A percentile compares a stretch with the other conserved stretches of the same genome.
Conservation (phyloP, 1,284 basidiomycete genomes). For the Melanopsichium pennsylvanicum region DNA sequence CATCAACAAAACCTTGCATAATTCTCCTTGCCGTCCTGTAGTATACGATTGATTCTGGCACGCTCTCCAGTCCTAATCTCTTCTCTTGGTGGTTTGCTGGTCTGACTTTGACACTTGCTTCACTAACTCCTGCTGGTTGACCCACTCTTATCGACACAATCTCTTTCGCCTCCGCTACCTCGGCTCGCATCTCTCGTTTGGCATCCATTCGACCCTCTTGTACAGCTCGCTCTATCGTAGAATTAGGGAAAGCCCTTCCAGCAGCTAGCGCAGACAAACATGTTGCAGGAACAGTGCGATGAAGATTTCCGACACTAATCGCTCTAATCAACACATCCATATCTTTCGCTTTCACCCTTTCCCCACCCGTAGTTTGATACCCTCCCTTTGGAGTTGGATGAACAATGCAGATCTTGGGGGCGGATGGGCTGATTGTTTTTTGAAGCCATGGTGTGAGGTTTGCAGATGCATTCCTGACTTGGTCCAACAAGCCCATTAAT, state of each 20-base stretch:
- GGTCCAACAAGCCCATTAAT: slow-evolving; percentile 46
- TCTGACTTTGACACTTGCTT: slow-evolving; percentile 38
- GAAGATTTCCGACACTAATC: slow-evolving; percentile 57
- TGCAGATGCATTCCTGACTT: slow-evolving; percentile 40
- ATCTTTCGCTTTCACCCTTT: slow-evolving; percentile 5
- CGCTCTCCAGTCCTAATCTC: not conserved
- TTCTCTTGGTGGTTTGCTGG: not conserved
- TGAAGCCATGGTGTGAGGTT: slow-evolving; percentile 27
- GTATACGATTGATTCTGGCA: slow-evolving; percentile 50
- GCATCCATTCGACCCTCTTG: no score
- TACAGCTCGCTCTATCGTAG: slow-evolving; percentile 38
- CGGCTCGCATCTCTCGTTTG: no score
- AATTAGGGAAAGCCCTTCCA: slow-evolving; percentile 27
- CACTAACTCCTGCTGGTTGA: slow-evolving; percentile 60
- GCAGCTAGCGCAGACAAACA: slow-evolving; percentile 57
- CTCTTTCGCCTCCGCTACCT: not conserved
- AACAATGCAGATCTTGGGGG: slow-evolving; percentile 64
- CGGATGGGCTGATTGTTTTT: slow-evolving; percentile 41
- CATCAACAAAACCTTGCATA: slow-evolving; percentile 46
- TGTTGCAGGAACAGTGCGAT: slow-evolving; percentile 60
- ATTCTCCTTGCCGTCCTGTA: slow-evolving; percentile 56
- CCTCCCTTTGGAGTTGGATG: slow-evolving; percentile 25
- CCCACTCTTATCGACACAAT: slow-evolving; percentile 53
- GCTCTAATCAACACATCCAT: slow-evolving; percentile 58
- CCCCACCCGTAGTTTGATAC: slow-evolving; percentile 52